phyloP scores from a whole-genome alignment of 805 yeast genomes.

The Starmerella bombi region DNA sequence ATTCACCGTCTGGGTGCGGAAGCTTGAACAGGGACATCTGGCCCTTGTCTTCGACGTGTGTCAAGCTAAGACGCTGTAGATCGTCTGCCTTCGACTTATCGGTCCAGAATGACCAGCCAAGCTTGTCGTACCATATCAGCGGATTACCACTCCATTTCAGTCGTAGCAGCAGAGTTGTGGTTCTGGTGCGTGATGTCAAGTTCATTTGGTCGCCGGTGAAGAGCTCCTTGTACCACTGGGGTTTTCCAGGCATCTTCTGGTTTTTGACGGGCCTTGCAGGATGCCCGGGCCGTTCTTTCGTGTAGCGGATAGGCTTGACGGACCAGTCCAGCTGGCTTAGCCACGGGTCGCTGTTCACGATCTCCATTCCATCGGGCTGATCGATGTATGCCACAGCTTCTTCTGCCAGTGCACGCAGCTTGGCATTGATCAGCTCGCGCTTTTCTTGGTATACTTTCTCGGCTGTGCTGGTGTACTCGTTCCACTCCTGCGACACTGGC shows the following conservation, averaged over 20 bases:
- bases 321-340: slow-evolving; percentile 82
- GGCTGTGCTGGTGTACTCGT: slow-evolving; percentile 50
- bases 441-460: slow-evolving; percentile 54
- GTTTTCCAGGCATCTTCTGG: slow-evolving; percentile 78
- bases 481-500: slow-evolving; percentile 70
- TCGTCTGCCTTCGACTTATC: slow-evolving; percentile 26
- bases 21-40: slow-evolving; percentile 40
- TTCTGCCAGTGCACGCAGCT: slow-evolving; percentile 46
- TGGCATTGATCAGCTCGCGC: slow-evolving; percentile 41
- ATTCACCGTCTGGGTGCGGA: slow-evolving; percentile 80
- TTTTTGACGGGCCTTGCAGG: slow-evolving; percentile 34
- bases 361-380: slow-evolving; percentile 29
- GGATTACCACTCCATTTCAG: slow-evolving; percentile 80
- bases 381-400: slow-evolving; percentile 40
- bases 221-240: slow-evolving; percentile 77
- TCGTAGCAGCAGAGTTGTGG: slow-evolving; percentile 61
- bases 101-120: slow-evolving; percentile 84
- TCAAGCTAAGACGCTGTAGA: slow-evolving; percentile 30
- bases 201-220: slow-evolving; percentile 34
- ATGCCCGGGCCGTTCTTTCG: slow-evolving; percentile 51
- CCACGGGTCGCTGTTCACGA: slow-evolving; percentile 61
- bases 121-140: slow-evolving; percentile 57
- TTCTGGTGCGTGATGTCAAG: slow-evolving; percentile 58
- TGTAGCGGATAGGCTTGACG: slow-evolving; percentile 42
- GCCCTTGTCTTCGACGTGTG: slow-evolving; percentile 18